These are phyloP conservation scores for Hypoxylon sp. DNA, from an alignment of 2,329 filamentous ascomycete genomes.

Conservation along the genomic window DNA sequence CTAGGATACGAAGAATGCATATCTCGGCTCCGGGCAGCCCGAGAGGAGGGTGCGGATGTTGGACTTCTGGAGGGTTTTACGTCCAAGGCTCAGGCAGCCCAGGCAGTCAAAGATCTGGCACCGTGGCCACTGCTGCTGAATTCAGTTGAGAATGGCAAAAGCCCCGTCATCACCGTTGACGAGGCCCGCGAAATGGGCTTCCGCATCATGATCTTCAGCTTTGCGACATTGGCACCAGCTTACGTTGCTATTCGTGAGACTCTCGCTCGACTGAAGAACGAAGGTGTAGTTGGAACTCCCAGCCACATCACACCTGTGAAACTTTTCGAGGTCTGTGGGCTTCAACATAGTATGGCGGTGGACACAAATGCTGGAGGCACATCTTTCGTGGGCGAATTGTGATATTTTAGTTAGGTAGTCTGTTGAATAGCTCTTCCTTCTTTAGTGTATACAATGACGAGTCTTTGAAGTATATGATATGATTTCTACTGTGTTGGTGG, in stretches of 20 bases:
- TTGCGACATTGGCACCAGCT: slow-evolving; percentile 63
- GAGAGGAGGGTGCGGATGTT: slow-evolving; percentile 70
- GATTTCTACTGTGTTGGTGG: background rate
- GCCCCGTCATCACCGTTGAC: slow-evolving; percentile 65
- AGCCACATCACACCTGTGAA: slow-evolving; percentile 52
- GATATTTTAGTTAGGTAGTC: background rate
- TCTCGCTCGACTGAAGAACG: slow-evolving; percentile 56
- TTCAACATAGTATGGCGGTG: slow-evolving; percentile 53
- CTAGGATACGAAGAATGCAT: slow-evolving; percentile 71
- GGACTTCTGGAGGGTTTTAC: slow-evolving; percentile 72
- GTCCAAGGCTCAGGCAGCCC: slow-evolving; percentile 64
- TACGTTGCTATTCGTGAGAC: slow-evolving; percentile 60
- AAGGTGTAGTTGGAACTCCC: slow-evolving; percentile 53
- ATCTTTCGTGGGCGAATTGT: slow-evolving; percentile 49
- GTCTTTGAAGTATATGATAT: background rate
- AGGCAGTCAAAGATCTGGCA: slow-evolving; percentile 59
- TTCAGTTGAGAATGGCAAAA: slow-evolving; percentile 69
- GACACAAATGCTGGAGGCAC: slow-evolving; percentile 52
- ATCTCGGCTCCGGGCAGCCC: slow-evolving; percentile 64
- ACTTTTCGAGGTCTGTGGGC: slow-evolving; percentile 53
- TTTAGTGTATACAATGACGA: background rate
- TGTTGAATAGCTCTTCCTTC: background rate
- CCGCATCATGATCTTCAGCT: slow-evolving; percentile 71
- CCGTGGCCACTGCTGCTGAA: slow-evolving; percentile 68
- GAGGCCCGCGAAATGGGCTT: slow-evolving; percentile 71